Conservation (phyloP, 306 rosid species). For the Quercus alba region DNA sequence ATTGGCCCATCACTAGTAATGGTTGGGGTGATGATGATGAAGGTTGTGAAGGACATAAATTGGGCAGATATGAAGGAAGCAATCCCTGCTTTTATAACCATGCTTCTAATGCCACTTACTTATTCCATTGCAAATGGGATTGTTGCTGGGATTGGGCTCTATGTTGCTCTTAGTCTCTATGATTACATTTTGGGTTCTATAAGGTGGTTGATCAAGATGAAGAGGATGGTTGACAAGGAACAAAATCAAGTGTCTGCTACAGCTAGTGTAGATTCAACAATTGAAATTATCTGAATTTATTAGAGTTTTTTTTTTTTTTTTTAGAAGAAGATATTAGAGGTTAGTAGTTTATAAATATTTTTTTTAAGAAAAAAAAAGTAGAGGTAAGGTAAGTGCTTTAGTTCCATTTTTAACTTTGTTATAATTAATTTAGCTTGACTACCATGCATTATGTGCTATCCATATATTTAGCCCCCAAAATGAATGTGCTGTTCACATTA, state of each 20-base stretch:
- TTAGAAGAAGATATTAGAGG: neutral
- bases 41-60: slow-evolving; percentile 80
- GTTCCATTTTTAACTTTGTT: neutral
- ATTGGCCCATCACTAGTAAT: slow-evolving; percentile 82
- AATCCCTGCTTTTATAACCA: slow-evolving; percentile 75
- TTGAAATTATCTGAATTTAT: slow-evolving; percentile 41
- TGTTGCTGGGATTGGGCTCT: slow-evolving; percentile 76
- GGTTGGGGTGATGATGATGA: slow-evolving; percentile 99
- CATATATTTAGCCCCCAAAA: too few relatives aligned
- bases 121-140: slow-evolving; percentile 90
- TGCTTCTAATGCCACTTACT: slow-evolving; percentile 85
- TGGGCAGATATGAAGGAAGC: slow-evolving; percentile 69
- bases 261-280: slow-evolving; percentile 33
- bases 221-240: slow-evolving; percentile 49
- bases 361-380: too few relatives aligned
- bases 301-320: slow-evolving; percentile 1
- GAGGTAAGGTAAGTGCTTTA: neutral
- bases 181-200: slow-evolving; percentile 32
- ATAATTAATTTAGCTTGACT: too few relatives aligned
- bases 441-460: too few relatives aligned
- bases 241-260: slow-evolving; percentile 86
- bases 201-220: slow-evolving; percentile 66
- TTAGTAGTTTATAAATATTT: neutral
- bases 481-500: too few relatives aligned
- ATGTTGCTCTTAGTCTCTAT: slow-evolving; percentile 59